A percentile compares a stretch with the other conserved stretches of the same genome.
These are phyloP conservation scores for Nannochloris sp. DNA, from an alignment of 139 green algal genomes.

Conservation along the genomic window DNA sequence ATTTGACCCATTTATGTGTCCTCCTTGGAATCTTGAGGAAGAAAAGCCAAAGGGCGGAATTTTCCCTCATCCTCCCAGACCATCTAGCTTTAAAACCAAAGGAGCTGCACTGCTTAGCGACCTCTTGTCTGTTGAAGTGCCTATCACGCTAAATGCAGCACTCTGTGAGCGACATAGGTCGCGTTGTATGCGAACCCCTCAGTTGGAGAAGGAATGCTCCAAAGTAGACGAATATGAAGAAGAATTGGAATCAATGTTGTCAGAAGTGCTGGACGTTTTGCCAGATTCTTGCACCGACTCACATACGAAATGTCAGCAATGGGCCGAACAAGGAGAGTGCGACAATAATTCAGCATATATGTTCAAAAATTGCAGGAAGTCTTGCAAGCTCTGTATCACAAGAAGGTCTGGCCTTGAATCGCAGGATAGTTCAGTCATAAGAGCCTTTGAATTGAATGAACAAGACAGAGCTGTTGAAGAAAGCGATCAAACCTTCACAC, in stretches of 20 bases:
- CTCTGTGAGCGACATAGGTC: conserved; percentile 66
- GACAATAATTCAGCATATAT: conserved; percentile 15
- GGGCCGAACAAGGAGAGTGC: conserved; percentile 13
- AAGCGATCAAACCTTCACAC: too few relatives aligned
- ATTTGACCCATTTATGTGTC: conserved; percentile 57
- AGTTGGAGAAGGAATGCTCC: conserved; percentile 52
- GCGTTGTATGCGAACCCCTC: conserved; percentile 46
- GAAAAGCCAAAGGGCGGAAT: conserved; percentile 27
- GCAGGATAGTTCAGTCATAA: too few relatives aligned
- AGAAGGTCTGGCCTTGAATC: not conserved
- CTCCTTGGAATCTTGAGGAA: conserved; percentile 44
- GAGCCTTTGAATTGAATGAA: too few relatives aligned
- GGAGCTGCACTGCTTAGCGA: conserved; percentile 41
- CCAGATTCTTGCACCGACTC: conserved; percentile 21
- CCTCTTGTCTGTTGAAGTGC: conserved; percentile 58
- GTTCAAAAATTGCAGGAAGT: conserved; percentile 14
- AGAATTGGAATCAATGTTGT: conserved; percentile 12
- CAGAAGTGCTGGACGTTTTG: not conserved
- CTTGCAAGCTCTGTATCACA: conserved; percentile 14
- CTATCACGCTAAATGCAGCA: conserved; percentile 61
- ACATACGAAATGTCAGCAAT: conserved; percentile 4
- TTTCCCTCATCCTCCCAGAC: conserved; percentile 44
- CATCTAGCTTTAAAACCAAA: conserved; percentile 17
- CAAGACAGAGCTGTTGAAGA: too few relatives aligned
- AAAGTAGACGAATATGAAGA: conserved; percentile 21